Percentiles rank a stretch among this genome's conserved stretches.
Evolutionary conservation across 2,329 filamentous ascomycete genomes (phyloP).

Genomic region (Stenocarpella maydis): DNA sequence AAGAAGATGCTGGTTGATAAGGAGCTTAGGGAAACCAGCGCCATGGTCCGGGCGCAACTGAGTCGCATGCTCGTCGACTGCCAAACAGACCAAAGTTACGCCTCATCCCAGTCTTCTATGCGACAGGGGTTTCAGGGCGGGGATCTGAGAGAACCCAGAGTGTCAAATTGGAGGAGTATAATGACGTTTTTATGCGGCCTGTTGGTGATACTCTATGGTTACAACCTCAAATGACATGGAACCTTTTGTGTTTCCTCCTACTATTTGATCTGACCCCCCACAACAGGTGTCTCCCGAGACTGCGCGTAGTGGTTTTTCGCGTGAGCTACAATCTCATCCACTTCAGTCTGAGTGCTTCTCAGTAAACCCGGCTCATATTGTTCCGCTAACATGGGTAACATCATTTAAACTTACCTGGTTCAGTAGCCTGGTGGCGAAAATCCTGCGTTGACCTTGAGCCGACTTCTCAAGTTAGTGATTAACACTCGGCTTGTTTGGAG

Average conservation of each 20-base stretch:
- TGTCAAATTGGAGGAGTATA: not conserved
- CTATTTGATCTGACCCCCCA: not conserved
- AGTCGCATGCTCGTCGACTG: not conserved
- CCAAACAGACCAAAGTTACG: not conserved
- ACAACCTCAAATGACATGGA: not conserved
- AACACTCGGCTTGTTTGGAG: not conserved
- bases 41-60: not conserved
- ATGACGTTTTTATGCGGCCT: not conserved
- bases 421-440: not conserved
- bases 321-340: not conserved
- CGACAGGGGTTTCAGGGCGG: not conserved
- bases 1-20: constrained; percentile 1
- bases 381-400: not conserved
- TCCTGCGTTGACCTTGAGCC: not conserved
- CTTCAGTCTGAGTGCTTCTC: not conserved
- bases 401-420: not conserved
- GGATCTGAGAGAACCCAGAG: not conserved
- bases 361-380: not conserved
- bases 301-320: not conserved
- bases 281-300: not conserved
- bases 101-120: not conserved
- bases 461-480: not conserved
- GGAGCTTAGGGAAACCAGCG: not conserved
- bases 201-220: not conserved
- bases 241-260: too few relatives aligned